Percentiles rank a stretch among this genome's conserved stretches.
Conservation (phyloP, 1,139 yeast genomes). For the Pichia sp. region DNA sequence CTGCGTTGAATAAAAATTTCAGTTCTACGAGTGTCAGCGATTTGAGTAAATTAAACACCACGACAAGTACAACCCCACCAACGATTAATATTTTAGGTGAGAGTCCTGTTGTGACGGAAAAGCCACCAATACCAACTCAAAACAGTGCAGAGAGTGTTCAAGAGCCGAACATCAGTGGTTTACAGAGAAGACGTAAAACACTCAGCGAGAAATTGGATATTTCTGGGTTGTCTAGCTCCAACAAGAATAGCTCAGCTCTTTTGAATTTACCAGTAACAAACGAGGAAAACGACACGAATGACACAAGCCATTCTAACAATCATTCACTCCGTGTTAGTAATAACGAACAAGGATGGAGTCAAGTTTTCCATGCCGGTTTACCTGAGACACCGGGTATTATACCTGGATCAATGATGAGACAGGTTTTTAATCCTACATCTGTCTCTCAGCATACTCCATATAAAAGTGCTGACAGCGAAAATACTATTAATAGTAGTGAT, state of each 20-base stretch:
- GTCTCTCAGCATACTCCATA: neutral
- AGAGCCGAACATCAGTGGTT: neutral
- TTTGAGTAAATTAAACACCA: neutral
- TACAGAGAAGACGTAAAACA: constrained; percentile 10
- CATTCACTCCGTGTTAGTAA: neutral
- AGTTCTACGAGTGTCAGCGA: constrained; percentile 1
- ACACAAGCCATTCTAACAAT: neutral
- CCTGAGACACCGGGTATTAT: constrained; percentile 15
- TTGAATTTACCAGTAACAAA: neutral
- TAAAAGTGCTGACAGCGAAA: neutral
- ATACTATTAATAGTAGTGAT: neutral
- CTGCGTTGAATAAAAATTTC: neutral
- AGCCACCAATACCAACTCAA: constrained; percentile 1
- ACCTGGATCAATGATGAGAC: constrained; percentile 12
- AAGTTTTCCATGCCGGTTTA: neutral
- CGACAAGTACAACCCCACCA: constrained; percentile 2
- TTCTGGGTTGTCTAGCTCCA: constrained; percentile 1
- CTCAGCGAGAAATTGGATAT: constrained; percentile 10
- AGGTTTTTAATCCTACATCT: constrained; percentile 4
- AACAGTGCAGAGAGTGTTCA: neutral
- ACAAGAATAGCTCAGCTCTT: neutral
- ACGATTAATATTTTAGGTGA: constrained; percentile 8
- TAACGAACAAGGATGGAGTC: too few relatives aligned
- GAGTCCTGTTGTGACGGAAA: constrained; percentile 5
- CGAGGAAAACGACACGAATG: neutral